Evolutionary conservation across 2,329 filamentous ascomycete species (phyloP).

Genomic region (Fonsecaea pedrosoi): DNA sequence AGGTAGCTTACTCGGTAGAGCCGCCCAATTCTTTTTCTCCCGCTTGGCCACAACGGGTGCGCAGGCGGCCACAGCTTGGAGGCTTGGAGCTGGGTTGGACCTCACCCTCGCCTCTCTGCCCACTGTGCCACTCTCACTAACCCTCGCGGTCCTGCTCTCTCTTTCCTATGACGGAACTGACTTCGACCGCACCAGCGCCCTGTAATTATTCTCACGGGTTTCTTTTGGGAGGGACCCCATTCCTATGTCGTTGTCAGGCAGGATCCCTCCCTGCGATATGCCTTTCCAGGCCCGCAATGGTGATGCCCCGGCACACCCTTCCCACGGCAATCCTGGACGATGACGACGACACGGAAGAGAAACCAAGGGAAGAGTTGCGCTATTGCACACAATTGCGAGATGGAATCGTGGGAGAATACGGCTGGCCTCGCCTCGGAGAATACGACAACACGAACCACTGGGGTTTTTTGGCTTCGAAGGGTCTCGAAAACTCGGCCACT

Average conservation of each 20-base stretch:
- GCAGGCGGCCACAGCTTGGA: neutral
- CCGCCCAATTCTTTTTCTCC: slow-evolving; percentile 1
- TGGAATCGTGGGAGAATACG: neutral
- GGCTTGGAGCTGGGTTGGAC: slow-evolving; percentile 2
- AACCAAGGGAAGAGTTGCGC: slow-evolving; percentile 2
- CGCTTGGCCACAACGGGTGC: neutral
- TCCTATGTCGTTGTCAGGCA: neutral
- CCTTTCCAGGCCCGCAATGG: neutral
- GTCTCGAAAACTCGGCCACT: slow-evolving; percentile 2
- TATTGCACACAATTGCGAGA: neutral
- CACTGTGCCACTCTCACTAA: too few species aligned
- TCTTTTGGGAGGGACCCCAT: neutral
- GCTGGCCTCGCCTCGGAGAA: neutral
- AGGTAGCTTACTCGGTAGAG: neutral
- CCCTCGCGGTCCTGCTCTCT: neutral
- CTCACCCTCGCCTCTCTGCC: neutral
- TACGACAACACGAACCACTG: slow-evolving; percentile 1
- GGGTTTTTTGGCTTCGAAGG: slow-evolving; percentile 3
- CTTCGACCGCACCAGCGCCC: neutral
- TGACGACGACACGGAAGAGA: slow-evolving; percentile 8
- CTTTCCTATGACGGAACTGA: neutral
- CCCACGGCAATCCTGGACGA: slow-evolving; percentile 5
- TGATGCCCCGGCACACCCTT: neutral
- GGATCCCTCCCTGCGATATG: neutral
- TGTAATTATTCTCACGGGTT: neutral